Percentiles rank a stretch among this genome's conserved stretches.
These are phyloP conservation scores for Parsonsia alboflavescens DNA, from an alignment of 257 asterid species.

Conservation along the genomic window DNA sequence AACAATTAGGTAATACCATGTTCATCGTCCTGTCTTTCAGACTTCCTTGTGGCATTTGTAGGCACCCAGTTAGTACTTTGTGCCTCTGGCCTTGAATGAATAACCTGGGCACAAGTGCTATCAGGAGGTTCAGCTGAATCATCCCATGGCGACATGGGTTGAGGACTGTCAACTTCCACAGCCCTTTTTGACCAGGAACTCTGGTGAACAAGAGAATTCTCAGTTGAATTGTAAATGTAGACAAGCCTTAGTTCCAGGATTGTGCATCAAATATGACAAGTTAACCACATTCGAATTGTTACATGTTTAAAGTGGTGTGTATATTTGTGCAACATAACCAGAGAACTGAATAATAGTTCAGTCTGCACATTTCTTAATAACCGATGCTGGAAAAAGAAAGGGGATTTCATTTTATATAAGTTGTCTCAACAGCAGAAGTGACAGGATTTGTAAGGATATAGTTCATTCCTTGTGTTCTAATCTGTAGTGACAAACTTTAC, in stretches of 20 bases:
- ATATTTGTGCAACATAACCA: not conserved
- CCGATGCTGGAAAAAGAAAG: not conserved
- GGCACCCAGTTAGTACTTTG: conserved; percentile 32
- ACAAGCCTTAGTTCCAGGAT: not conserved
- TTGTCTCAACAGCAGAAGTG: not conserved
- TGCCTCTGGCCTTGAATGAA: conserved; percentile 32
- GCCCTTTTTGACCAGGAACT: conserved; percentile 45
- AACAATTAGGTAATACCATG: conserved; percentile 20
- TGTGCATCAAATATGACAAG: not conserved
- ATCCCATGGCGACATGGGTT: conserved; percentile 33
- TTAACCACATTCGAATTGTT: not conserved
- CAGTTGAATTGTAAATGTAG: not conserved
- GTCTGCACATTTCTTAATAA: not conserved
- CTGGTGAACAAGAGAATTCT: conserved; percentile 19
- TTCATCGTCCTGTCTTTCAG: conserved; percentile 21
- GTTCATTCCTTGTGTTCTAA: not conserved
- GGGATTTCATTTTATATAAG: not conserved
- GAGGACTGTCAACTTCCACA: conserved; percentile 34
- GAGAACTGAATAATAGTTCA: not conserved
- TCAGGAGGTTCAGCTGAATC: conserved; percentile 32
- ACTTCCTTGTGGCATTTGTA: conserved; percentile 21
- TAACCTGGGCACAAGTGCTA: conserved; percentile 43
- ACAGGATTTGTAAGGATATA: not conserved
- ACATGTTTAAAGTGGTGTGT: too few species aligned
- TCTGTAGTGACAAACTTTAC: not conserved